These are phyloP conservation scores for Picea abies DNA, from an alignment of 83 land plant species.

Conservation along the genomic window DNA sequence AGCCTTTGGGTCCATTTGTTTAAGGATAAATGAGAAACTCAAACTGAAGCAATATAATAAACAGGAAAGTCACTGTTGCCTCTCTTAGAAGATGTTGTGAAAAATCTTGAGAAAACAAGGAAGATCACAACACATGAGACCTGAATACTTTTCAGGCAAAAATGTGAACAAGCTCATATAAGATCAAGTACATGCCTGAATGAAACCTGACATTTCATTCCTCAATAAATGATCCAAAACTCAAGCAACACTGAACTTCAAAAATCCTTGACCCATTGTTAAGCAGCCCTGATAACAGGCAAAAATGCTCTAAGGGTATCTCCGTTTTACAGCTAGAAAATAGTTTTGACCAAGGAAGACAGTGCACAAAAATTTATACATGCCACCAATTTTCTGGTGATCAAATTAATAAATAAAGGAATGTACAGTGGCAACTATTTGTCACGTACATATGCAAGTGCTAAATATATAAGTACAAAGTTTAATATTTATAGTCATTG, in stretches of 20 bases:
- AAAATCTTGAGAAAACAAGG: neutral
- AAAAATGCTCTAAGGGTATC: neutral
- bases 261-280: neutral
- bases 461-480: no score
- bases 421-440: no score
- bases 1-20: neutral
- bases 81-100: neutral
- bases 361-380: no score
- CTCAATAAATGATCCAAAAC: neutral
- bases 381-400: no score
- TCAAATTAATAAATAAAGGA: no score
- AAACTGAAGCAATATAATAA: neutral
- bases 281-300: neutral
- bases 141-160: neutral
- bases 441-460: no score
- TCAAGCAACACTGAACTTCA: neutral
- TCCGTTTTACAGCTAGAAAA: neutral
- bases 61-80: neutral
- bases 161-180: neutral
- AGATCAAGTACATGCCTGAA: neutral
- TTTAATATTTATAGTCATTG: no score
- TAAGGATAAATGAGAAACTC: neutral
- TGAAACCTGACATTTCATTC: neutral
- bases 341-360: neutral
- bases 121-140: neutral